Conservation (phyloP, 306 rosid species). For the Biancaea sappan region DNA sequence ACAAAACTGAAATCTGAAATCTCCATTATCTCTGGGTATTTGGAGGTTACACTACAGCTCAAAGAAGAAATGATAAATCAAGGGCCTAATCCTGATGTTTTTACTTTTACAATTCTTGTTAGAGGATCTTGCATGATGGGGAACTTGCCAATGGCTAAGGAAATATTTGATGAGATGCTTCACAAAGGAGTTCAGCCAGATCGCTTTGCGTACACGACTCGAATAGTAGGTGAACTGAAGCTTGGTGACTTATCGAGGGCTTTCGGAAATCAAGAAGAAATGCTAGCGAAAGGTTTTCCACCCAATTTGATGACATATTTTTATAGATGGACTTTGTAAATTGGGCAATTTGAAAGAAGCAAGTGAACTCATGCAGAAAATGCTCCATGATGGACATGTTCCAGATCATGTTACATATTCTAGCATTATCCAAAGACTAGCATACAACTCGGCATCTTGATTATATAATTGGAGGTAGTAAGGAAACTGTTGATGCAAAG, state of each 20-base stretch:
- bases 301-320: conserved; percentile 69
- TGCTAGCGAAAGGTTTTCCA: conserved; percentile 65
- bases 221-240: conserved; percentile 65
- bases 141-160: conserved; percentile 65
- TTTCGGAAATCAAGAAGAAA: conserved; percentile 72
- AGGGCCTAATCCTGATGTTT: conserved; percentile 65
- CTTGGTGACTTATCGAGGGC: conserved; percentile 65
- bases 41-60: conserved; percentile 60
- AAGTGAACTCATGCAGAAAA: conserved; percentile 48
- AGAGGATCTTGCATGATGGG: conserved; percentile 64
- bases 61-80: conserved; percentile 61
- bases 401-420: conserved; percentile 81
- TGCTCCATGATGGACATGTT: conserved; percentile 51
- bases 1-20: background rate
- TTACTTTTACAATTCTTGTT: conserved; percentile 71
- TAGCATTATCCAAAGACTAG: conserved; percentile 73
- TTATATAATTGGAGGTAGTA: conserved; percentile 41
- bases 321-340: conserved; percentile 61
- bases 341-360: conserved; percentile 64
- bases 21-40: conserved; percentile 51
- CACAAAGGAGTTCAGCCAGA: conserved; percentile 63
- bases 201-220: conserved; percentile 63
- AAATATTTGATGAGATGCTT: conserved; percentile 71
- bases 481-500: conserved; percentile 42
- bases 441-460: conserved; percentile 54